These are phyloP conservation scores for Acanthamoeba healyi DNA, from an alignment of 208 protist species.

Conservation along the genomic window DNA sequence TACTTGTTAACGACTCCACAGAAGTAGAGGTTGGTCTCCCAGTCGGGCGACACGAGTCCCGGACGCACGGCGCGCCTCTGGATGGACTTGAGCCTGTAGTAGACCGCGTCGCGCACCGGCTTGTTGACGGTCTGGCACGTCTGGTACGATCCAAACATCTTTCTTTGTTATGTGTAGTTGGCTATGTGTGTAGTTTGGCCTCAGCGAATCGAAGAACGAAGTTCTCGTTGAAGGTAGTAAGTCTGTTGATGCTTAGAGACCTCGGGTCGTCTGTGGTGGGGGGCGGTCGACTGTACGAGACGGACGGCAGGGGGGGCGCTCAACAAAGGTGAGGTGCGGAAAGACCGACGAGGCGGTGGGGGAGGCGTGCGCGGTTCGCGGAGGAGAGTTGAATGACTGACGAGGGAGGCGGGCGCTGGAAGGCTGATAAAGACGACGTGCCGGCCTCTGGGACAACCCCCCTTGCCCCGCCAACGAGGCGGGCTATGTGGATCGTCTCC, in stretches of 20 bases:
- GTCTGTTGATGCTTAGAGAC: background rate
- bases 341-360: background rate
- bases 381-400: constrained; percentile 51
- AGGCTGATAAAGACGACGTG: background rate
- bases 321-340: background rate
- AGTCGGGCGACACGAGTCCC: constrained; percentile 57
- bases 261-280: background rate
- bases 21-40: constrained; percentile 74
- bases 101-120: constrained; percentile 66
- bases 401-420: background rate
- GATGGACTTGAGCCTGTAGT: constrained; percentile 67
- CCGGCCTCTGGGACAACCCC: background rate
- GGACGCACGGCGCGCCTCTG: constrained; percentile 8
- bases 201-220: too few species aligned
- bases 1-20: constrained; percentile 70
- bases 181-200: background rate
- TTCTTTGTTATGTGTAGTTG: background rate
- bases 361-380: background rate
- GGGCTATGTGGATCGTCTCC: background rate
- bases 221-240: background rate
- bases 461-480: background rate
- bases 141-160: background rate
- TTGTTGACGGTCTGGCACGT: constrained; percentile 52
- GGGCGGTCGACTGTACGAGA: too few species aligned
- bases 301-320: background rate